phyloP scores from a whole-genome alignment of 2,329 filamentous ascomycete genomes.

The Ceratocystis papillata region DNA sequence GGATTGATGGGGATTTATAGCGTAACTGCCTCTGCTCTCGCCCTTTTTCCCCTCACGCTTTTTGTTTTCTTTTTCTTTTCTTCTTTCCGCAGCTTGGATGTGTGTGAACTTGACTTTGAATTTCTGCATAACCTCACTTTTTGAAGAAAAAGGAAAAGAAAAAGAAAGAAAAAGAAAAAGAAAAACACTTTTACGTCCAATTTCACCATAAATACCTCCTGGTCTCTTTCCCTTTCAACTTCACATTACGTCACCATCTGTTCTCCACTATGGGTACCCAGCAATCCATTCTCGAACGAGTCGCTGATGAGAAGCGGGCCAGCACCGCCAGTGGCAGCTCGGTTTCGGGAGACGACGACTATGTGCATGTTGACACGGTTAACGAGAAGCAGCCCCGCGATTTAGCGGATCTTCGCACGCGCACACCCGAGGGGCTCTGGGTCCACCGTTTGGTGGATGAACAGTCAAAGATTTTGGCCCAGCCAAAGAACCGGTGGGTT shows the following conservation, averaged over 20 bases:
- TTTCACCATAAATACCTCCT: background rate
- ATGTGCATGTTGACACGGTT: conserved; percentile 10
- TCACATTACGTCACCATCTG: background rate
- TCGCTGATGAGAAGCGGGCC: background rate
- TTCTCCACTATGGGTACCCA: conserved; percentile 15
- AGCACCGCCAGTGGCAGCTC: background rate
- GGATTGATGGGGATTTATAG: background rate
- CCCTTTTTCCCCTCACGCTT: background rate
- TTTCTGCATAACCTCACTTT: background rate
- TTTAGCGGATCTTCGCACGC: conserved; percentile 11
- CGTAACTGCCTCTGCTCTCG: background rate
- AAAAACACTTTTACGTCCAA: too few relatives aligned
- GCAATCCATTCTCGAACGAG: conserved; percentile 9
- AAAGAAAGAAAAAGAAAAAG: too few relatives aligned
- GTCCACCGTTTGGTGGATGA: conserved; percentile 44
- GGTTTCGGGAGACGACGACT: background rate
- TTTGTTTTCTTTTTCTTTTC: background rate
- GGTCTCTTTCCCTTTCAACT: background rate
- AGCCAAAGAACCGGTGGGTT: conserved; percentile 53
- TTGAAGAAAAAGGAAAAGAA: background rate
- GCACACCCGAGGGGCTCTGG: conserved; percentile 39
- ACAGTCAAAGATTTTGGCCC: conserved; percentile 51
- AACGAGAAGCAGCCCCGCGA: conserved; percentile 22
- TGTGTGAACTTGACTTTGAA: background rate
- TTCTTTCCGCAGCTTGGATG: background rate